These are phyloP conservation scores for Apiospora saccharicola DNA, from an alignment of 2,329 filamentous ascomycete species.

Conservation along the genomic window DNA sequence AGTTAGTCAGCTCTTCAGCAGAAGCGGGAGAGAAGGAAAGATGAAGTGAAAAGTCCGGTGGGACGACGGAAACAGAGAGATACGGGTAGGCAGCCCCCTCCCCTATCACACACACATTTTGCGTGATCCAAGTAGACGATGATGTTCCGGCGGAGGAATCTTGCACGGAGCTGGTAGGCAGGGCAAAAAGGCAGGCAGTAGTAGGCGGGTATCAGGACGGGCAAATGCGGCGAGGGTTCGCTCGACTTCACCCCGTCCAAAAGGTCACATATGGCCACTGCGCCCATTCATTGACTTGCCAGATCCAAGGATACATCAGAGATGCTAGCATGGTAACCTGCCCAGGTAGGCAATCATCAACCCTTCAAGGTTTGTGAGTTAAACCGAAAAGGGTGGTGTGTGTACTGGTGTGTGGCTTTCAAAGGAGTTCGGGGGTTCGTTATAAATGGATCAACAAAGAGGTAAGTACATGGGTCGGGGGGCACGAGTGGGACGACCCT, in stretches of 20 bases:
- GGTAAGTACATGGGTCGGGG: background rate
- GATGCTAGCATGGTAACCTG: background rate
- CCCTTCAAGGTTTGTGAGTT: background rate
- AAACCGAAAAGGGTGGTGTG: conserved; percentile 8
- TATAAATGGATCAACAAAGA: conserved; percentile 14
- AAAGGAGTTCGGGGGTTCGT: conserved; percentile 9
- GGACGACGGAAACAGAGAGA: background rate
- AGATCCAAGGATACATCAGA: conserved; percentile 20
- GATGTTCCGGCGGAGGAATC: conserved; percentile 15
- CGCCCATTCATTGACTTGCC: background rate
- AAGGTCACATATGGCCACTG: background rate
- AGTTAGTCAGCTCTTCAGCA: background rate
- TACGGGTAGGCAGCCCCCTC: background rate
- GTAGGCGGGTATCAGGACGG: background rate
- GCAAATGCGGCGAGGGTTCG: background rate
- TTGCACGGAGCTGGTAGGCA: background rate
- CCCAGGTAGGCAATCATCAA: conserved; percentile 6
- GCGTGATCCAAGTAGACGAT: background rate
- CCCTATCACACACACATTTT: background rate
- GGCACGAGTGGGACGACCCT: conserved; percentile 5
- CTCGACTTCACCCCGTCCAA: conserved; percentile 1
- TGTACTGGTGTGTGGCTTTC: background rate
- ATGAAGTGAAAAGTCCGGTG: background rate
- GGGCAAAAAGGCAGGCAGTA: background rate
- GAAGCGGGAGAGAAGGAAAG: background rate